These are phyloP conservation scores for Mangifera indica DNA, from an alignment of 345 rosid genomes.

Conservation along the genomic window DNA sequence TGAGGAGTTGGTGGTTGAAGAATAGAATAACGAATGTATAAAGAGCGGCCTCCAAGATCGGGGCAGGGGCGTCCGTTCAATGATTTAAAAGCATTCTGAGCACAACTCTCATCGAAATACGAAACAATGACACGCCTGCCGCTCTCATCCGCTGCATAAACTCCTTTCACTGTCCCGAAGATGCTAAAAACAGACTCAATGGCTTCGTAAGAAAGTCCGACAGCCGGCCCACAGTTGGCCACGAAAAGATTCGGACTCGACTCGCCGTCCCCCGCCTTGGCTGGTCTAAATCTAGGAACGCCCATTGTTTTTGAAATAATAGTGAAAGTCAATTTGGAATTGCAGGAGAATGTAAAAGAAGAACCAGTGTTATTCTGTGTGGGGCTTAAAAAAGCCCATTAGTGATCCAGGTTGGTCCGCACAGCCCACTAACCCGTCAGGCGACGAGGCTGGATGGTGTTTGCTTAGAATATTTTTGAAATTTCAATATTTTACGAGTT, in stretches of 20 bases:
- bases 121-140: conserved; percentile 84
- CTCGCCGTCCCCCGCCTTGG: conserved; percentile 36
- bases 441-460: too few relatives aligned
- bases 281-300: conserved; percentile 57
- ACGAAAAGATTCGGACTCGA: conserved; percentile 63
- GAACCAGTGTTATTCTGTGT: too few relatives aligned
- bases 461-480: too few relatives aligned
- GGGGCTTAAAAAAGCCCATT: too few relatives aligned
- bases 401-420: too few relatives aligned
- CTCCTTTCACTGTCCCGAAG: conserved; percentile 70
- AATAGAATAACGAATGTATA: conserved; percentile 76
- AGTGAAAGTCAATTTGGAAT: too few relatives aligned
- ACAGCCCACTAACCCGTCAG: too few relatives aligned
- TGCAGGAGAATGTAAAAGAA: too few relatives aligned
- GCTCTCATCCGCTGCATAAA: conserved; percentile 79
- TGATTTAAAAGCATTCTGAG: conserved; percentile 58
- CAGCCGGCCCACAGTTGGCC: conserved; percentile 93
- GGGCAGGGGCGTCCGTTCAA: conserved; percentile 57
- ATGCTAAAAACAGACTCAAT: conserved; percentile 54
- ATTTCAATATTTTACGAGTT: too few relatives aligned
- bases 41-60: conserved; percentile 57
- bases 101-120: conserved; percentile 43
- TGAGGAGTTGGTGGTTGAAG: conserved; percentile 44
- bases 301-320: conserved; percentile 29
- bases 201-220: conserved; percentile 59